A percentile compares a stretch with the other conserved stretches of the same genome.
These are phyloP conservation scores for Colletotrichum karsti DNA, from an alignment of 2,329 filamentous ascomycete genomes.

Conservation along the genomic window DNA sequence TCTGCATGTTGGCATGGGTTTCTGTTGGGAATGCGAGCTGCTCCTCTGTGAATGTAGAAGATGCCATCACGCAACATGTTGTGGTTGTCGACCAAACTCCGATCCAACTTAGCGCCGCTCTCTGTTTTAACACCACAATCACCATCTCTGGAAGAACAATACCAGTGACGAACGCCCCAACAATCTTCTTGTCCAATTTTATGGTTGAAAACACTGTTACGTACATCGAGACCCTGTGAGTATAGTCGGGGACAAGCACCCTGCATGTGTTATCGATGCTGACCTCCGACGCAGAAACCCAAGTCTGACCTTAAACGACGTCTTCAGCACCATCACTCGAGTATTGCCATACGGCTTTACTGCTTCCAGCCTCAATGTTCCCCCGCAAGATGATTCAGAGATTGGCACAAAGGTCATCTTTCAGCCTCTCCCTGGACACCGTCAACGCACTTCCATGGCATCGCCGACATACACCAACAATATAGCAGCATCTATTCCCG, in stretches of 20 bases:
- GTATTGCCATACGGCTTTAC: too few relatives aligned
- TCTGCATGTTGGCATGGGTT: not conserved
- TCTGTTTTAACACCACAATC: constrained; percentile 13
- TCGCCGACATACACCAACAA: too few relatives aligned
- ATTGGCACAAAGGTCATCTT: too few relatives aligned
- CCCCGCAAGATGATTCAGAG: too few relatives aligned
- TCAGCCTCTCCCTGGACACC: too few relatives aligned
- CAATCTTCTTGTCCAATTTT: constrained; percentile 3
- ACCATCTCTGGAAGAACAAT: constrained; percentile 1
- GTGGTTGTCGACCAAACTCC: not conserved
- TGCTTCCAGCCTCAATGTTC: too few relatives aligned
- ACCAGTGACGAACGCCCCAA: constrained; percentile 10
- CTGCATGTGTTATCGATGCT: not conserved
- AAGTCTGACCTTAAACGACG: not conserved
- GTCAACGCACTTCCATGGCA: too few relatives aligned
- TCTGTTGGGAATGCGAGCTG: not conserved
- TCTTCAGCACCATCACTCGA: too few relatives aligned
- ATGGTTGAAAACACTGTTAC: constrained; percentile 7
- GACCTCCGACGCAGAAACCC: not conserved
- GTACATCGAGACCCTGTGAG: constrained; percentile 7
- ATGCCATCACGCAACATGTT: not conserved
- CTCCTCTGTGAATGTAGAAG: not conserved
- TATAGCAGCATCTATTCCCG: too few relatives aligned
- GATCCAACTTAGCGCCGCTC: not conserved
- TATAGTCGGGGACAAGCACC: not conserved